Conservation (phyloP, 345 rosid genomes). For the Aquilaria malaccensis region DNA sequence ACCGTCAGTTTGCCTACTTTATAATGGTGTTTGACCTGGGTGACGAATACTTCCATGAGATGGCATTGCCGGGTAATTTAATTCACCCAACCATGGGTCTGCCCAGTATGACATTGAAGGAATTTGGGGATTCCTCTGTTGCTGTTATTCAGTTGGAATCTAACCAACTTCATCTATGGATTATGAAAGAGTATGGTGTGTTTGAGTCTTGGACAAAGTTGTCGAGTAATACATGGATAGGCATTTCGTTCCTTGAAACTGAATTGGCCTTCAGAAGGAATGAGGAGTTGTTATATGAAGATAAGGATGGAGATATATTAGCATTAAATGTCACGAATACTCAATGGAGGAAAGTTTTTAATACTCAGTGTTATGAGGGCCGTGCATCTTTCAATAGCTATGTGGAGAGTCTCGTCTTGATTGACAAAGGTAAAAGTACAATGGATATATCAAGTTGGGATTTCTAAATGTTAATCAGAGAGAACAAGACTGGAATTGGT, state of each 20-base stretch:
- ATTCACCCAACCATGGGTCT: not conserved
- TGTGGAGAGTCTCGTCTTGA: not conserved
- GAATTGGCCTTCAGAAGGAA: not conserved
- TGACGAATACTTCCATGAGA: not conserved
- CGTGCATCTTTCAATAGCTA: not conserved
- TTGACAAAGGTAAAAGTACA: not conserved
- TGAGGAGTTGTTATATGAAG: not conserved
- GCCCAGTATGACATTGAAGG: not conserved
- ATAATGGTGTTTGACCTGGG: not conserved
- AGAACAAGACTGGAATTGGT: too few species aligned
- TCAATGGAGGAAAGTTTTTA: too few species aligned
- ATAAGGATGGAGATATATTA: not conserved
- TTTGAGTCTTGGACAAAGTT: not conserved
- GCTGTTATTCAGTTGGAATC: not conserved
- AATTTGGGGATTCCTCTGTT: not conserved
- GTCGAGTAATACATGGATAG: not conserved
- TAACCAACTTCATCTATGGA: not conserved
- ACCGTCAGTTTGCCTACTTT: not conserved
- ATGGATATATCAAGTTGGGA: not conserved
- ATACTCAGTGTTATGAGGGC: not conserved
- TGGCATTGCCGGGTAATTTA: not conserved
- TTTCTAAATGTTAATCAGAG: too few species aligned
- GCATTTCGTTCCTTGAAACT: not conserved
- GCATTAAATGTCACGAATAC: not conserved
- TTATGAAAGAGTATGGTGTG: not conserved